phyloP scores from a whole-genome alignment of 805 yeast genomes.

The Yarrowia keelungensis region DNA sequence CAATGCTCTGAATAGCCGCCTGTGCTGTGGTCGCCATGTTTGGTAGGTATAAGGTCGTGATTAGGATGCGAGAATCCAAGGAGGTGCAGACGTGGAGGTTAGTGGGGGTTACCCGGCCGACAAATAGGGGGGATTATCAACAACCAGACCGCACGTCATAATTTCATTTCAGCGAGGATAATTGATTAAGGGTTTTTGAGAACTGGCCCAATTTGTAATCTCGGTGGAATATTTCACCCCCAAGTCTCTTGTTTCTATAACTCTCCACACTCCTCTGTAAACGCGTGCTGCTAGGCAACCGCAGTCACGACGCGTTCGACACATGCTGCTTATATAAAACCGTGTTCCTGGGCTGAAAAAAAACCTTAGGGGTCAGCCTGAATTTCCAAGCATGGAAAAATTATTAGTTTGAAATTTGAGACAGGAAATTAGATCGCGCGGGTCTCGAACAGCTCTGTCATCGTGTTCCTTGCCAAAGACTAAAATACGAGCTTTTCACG shows the following conservation, averaged over 20 bases:
- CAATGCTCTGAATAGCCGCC: constrained; percentile 42
- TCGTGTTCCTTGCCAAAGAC: neutral
- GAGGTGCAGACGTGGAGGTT: constrained; percentile 39
- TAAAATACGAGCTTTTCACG: constrained; percentile 1
- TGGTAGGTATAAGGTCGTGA: constrained; percentile 7
- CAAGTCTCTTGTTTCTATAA: no score
- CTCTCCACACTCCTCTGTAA: no score
- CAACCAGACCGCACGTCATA: neutral
- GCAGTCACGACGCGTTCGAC: constrained; percentile 15
- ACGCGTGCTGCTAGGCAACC: constrained; percentile 30
- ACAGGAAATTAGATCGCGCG: neutral
- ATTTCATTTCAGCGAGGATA: neutral
- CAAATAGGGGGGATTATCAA: constrained; percentile 21
- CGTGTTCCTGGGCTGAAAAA: constrained; percentile 13
- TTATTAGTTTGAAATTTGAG: neutral
- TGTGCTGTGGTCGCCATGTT: constrained; percentile 37
- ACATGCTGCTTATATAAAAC: neutral
- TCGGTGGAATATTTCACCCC: no score
- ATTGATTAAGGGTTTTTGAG: no score
- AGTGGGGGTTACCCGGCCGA: constrained; percentile 30
- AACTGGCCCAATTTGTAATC: no score
- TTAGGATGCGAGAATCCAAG: constrained; percentile 33
- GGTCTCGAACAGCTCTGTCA: neutral
- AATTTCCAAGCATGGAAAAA: neutral
- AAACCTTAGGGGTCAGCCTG: neutral